These are phyloP conservation scores for Neostapfia colusana DNA, from an alignment of 176 grass and related monocot genomes.

Conservation along the genomic window DNA sequence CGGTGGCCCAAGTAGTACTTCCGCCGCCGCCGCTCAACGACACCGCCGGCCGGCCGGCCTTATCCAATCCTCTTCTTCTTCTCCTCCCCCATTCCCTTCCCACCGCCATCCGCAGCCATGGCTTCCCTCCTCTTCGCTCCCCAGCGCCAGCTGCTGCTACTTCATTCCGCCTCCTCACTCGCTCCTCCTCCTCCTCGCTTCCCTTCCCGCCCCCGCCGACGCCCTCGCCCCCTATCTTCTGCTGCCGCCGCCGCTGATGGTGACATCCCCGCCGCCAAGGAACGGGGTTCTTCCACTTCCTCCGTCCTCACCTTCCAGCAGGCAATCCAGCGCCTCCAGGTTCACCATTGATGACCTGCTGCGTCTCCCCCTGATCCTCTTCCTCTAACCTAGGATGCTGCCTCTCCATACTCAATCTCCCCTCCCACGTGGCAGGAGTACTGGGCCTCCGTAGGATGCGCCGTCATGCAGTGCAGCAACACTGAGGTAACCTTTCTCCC, in stretches of 20 bases:
- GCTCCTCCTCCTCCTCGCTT: too few relatives aligned
- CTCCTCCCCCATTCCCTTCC: neutral
- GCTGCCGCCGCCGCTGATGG: constrained; percentile 27
- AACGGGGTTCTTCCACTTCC: constrained; percentile 2
- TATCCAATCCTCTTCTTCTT: neutral
- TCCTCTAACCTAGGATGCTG: neutral
- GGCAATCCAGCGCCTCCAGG: constrained; percentile 96
- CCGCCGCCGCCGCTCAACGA: too few relatives aligned
- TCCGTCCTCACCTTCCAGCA: constrained; percentile 85
- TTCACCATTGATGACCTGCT: neutral
- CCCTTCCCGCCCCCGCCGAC: neutral
- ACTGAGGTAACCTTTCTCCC: constrained; percentile 56
- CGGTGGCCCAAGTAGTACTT: too few relatives aligned
- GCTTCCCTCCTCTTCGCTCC: constrained; percentile 5
- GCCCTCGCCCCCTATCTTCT: constrained; percentile 2
- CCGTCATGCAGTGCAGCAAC: constrained; percentile 98
- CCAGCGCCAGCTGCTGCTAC: neutral
- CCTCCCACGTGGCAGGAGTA: constrained; percentile 55
- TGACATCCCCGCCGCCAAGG: constrained; percentile 10
- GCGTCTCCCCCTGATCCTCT: neutral
- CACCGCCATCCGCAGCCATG: constrained; percentile 15
- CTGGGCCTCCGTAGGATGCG: constrained; percentile 93
- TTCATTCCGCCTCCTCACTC: constrained; percentile 7
- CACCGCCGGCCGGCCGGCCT: neutral
- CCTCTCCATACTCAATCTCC: neutral